Evolutionary conservation across 1,284 basidiomycete species (phyloP), one percentile per base, ranked within the genome.

Genomic region (Papiliotrema flavescens): DNA sequence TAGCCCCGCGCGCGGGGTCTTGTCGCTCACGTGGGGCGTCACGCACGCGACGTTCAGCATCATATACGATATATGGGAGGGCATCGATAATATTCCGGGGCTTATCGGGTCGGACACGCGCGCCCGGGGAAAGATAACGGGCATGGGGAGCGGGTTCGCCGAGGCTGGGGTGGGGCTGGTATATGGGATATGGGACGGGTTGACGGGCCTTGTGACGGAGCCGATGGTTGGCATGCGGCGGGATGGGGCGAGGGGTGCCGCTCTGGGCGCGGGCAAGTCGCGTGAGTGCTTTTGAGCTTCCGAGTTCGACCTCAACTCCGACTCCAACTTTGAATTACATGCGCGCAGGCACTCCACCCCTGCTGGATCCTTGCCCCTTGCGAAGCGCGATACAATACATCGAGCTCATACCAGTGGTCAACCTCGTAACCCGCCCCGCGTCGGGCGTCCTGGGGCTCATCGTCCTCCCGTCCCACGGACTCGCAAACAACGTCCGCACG

Each of bases 201-300:
- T 83, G 37, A 79, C 79, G 0, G 81, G 81, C 1, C 67, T 82
- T 1, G 75, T 82, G 28, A 77, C 67, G 6, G 80, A 81, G 62
- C 80, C 81, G 2, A 51, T 78, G 19, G 67, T 74, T 58, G 80
- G 80, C 0, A 78, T 72, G 2, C 76, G 78, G 66, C 43, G 49
- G 14, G 60, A 60, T 23, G 28, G 28, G 39, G 23, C 26, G 35
- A 79, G 34, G 34, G 45, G 45, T 3, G 14, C 23, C 24, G 24
- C 32, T n/a, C 24, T 17, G 20, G 45, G 45, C 20, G 26, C 19
- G 13, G 45, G 45, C 17, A 4, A 19, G 15, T 28, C 26, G 4
- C 3, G 45, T 47, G 45, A 47, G 26, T 47, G 7, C 24, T 13
- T 24, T 19, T 8, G 8, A 24, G 8, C 9, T 13, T 45, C 43